Evolutionary conservation across 2,329 filamentous ascomycete genomes (phyloP), one percentile per base, ranked within the genome.

Genomic region (Plectosphaerella plurivora): DNA sequence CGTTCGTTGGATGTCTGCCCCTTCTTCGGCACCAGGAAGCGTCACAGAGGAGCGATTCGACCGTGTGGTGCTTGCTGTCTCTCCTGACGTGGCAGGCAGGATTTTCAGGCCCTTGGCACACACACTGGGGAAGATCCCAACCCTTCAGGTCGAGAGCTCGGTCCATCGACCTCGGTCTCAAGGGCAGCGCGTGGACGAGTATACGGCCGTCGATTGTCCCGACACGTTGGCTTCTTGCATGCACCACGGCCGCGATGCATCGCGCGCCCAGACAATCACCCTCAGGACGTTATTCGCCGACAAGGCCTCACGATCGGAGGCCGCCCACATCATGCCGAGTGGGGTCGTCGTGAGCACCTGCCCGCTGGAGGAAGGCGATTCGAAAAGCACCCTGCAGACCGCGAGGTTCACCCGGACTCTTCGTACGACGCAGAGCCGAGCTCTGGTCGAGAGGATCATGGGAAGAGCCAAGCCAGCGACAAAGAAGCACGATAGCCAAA

Each of bases 281-380:
- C 63, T 76, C 20, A 65, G 65, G 5, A 74, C 63, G 41, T 65
- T 47, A 48, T 71, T 68, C 61, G 55, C 60, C 57, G 61, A 52
- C 4, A 59, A 53, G 24, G 59, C 51, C 15, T 54, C 60, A 3
- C 65, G 57, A n/a, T 81, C 79, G 0, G 80, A 83, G 54, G 73
- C 79, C 0, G 64, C 78, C 15, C 80, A 84, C 54, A 65, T 73
- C 45, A 74, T 82, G 60, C 72, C 72, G 1, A 73, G 71, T 18
- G 78, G 78, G 0, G 67, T 76, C 3, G 63, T 81, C 0, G 74
- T 83, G n/a, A 78, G 75, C 11, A 83, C 77, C 0, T 76, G 72
- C 51, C 76, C 79, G 0, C 63, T 77, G 11, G 66, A 65, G 4
- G 60, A 59, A 4, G 67, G 72, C 5, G 65, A 75, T 14, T 54